These are phyloP conservation scores for Syzygium syzygioides DNA, from an alignment of 441 rosid species.

Conservation along the genomic window DNA sequence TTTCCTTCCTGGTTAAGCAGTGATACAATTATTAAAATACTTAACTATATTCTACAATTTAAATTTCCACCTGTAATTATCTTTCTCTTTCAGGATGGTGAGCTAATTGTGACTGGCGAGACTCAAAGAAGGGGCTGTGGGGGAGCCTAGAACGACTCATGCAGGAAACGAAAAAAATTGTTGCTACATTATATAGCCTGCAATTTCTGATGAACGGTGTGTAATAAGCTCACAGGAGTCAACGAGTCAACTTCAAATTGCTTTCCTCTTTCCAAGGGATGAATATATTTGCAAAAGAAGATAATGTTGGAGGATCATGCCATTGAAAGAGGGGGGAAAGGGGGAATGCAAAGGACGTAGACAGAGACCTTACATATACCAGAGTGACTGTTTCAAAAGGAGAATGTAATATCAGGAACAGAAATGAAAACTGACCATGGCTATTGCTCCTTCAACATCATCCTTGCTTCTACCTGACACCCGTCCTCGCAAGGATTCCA, in stretches of 20 bases:
- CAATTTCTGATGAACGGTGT: neutral
- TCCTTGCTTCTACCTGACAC: slow-evolving; percentile 92
- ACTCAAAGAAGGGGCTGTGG: neutral
- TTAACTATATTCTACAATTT: neutral
- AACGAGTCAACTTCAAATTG: neutral
- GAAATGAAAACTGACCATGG: slow-evolving; percentile 41
- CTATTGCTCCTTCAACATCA: slow-evolving; percentile 88
- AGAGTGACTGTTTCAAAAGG: neutral
- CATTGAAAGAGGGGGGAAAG: neutral
- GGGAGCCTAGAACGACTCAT: neutral
- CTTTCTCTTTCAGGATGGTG: neutral
- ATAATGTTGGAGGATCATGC: neutral
- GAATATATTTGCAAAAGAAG: neutral
- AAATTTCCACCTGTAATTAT: neutral
- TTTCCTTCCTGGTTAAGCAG: neutral
- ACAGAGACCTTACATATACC: neutral
- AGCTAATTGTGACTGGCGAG: neutral
- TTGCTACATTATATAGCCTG: neutral
- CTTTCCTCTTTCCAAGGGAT: neutral
- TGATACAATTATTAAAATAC: neutral
- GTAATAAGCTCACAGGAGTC: neutral
- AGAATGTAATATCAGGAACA: neutral
- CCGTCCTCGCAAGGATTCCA: slow-evolving; percentile 83
- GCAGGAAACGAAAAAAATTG: neutral
- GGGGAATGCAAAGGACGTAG: neutral